phyloP scores from a whole-genome alignment of 1,284 basidiomycete species.

The Earliella scabrosa region DNA sequence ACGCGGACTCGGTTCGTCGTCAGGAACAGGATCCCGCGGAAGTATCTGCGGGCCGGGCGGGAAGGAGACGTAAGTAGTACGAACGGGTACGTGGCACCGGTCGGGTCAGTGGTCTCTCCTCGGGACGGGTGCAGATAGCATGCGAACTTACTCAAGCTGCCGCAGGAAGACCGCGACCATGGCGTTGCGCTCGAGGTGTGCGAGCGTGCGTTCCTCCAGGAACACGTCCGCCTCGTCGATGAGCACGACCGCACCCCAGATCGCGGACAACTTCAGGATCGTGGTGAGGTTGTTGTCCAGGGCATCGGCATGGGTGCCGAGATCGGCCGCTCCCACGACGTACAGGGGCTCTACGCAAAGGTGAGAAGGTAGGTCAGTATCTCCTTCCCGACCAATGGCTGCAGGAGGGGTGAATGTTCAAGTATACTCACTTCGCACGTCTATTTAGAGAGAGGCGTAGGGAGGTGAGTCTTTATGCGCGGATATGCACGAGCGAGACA shows the following conservation, averaged over 20 bases:
- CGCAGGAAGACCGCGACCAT: slow-evolving; percentile 60
- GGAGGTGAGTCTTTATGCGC: slow-evolving; percentile 2
- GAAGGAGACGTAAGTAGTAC: background rate
- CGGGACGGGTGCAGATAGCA: background rate
- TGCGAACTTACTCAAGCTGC: slow-evolving; percentile 32
- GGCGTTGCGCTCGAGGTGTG: slow-evolving; percentile 64
- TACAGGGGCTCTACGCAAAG: slow-evolving; percentile 47
- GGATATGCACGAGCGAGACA: background rate
- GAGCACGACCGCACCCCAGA: slow-evolving; percentile 67
- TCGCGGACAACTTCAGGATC: slow-evolving; percentile 51
- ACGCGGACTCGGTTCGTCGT: slow-evolving; percentile 70
- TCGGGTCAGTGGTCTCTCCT: background rate
- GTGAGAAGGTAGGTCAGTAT: background rate
- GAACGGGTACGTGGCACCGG: background rate
- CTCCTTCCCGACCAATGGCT: background rate
- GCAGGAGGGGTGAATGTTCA: background rate
- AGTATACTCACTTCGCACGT: slow-evolving; percentile 31
- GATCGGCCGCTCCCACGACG: slow-evolving; percentile 63
- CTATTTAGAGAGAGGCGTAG: slow-evolving; percentile 13
- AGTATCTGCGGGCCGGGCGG: slow-evolving; percentile 54
- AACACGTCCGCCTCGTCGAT: slow-evolving; percentile 64
- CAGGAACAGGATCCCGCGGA: slow-evolving; percentile 67
- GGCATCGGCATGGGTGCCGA: slow-evolving; percentile 53
- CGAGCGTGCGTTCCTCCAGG: slow-evolving; percentile 63
- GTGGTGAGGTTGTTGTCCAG: slow-evolving; percentile 30